Percentiles rank a stretch among this genome's conserved stretches.
These are phyloP conservation scores for Plasmodium sp. DNA, from an alignment of 169 alveolate species.

Conservation along the genomic window DNA sequence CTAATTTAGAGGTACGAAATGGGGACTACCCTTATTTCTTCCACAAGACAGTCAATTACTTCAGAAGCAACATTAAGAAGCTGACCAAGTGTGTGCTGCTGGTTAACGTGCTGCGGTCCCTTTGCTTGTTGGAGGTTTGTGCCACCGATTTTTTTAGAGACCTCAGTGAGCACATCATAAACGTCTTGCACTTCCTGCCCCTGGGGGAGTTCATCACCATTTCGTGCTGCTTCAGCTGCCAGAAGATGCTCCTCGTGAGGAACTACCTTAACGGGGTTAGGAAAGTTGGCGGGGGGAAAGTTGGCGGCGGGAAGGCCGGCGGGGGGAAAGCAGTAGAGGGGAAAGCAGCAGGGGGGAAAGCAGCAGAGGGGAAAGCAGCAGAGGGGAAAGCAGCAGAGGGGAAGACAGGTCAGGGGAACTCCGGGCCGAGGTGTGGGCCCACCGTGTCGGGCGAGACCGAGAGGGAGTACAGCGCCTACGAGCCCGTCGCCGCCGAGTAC, in stretches of 20 bases:
- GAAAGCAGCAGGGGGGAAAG: no score
- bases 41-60: slow-evolving; percentile 38
- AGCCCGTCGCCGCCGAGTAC: not conserved
- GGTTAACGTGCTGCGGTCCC: slow-evolving; percentile 43
- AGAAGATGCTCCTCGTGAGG: slow-evolving; percentile 22
- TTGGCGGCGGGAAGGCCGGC: not conserved
- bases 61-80: slow-evolving; percentile 39
- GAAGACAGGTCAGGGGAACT: not conserved
- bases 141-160: slow-evolving; percentile 40
- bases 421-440: not conserved
- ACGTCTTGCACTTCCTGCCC: slow-evolving; percentile 34
- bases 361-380: not conserved
- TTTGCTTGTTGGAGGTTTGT: slow-evolving; percentile 26
- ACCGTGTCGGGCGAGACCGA: not conserved
- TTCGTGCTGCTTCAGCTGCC: slow-evolving; percentile 56
- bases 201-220: slow-evolving; percentile 50
- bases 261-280: slow-evolving; percentile 3
- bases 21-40: slow-evolving; percentile 49
- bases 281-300: not conserved
- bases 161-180: slow-evolving; percentile 48
- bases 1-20: slow-evolving; percentile 52
- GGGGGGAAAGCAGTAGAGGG: not conserved
- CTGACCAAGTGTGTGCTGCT: slow-evolving; percentile 42
- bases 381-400: not conserved
- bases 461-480: slow-evolving; percentile 29